Percentiles rank a stretch among this genome's conserved stretches.
Evolutionary conservation across 2,329 filamentous ascomycete species (phyloP).

Genomic region (Exophiala calicioides): DNA sequence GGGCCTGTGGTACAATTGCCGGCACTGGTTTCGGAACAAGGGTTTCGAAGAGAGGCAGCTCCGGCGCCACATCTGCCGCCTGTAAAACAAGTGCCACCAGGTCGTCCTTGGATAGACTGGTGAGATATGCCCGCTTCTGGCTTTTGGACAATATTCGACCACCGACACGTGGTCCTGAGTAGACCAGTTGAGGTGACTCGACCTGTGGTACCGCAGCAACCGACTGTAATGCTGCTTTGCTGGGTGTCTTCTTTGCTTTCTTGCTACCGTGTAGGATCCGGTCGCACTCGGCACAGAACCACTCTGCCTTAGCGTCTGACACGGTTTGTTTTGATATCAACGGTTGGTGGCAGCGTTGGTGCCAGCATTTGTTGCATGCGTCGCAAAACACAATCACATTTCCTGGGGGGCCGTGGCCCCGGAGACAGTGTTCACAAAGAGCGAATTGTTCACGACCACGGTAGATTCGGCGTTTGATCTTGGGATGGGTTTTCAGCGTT

Average conservation of each 20-base stretch:
- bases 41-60: constrained; percentile 30
- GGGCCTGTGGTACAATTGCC: constrained; percentile 17
- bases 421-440: constrained; percentile 70
- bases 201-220: constrained; percentile 4
- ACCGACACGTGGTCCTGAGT: constrained; percentile 23
- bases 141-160: constrained; percentile 20
- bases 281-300: constrained; percentile 68
- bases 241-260: constrained; percentile 24
- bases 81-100: constrained; percentile 29
- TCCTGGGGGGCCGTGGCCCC: constrained; percentile 68
- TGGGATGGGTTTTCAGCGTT: constrained; percentile 40
- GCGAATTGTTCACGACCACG: constrained; percentile 46
- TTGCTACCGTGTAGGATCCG: constrained; percentile 33
- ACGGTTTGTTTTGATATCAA: constrained; percentile 70
- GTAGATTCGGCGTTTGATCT: constrained; percentile 60
- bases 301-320: constrained; percentile 65
- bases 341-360: constrained; percentile 79
- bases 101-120: constrained; percentile 28
- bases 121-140: constrained; percentile 28
- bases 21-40: constrained; percentile 16
- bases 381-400: constrained; percentile 88
- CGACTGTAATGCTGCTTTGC: constrained; percentile 1
- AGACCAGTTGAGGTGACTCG: constrained; percentile 12
- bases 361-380: constrained; percentile 76
- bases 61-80: constrained; percentile 29